Percentiles rank a stretch among this genome's conserved stretches.
phyloP scores from a whole-genome alignment of 768 basidiomycete species.

The Xanthoconium stramineum region DNA sequence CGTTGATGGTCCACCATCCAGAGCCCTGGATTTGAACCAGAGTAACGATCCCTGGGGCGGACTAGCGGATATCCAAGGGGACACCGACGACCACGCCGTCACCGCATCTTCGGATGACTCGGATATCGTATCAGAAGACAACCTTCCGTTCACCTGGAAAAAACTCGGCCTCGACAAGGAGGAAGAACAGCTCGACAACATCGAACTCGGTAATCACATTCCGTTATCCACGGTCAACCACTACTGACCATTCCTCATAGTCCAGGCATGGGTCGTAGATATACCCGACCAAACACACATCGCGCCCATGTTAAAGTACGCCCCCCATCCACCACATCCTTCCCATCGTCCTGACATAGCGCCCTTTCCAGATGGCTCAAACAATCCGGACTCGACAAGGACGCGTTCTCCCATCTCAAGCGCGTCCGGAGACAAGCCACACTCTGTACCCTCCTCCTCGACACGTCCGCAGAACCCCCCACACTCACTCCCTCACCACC shows the following conservation, averaged over 20 bases:
- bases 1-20: constrained; percentile 19
- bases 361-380: constrained; percentile 61
- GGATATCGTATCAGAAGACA: constrained; percentile 51
- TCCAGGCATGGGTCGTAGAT: constrained; percentile 75
- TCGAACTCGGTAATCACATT: constrained; percentile 36
- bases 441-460: constrained; percentile 55
- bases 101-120: constrained; percentile 25
- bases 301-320: constrained; percentile 61
- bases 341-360: not conserved
- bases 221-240: not conserved
- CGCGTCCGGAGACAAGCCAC: constrained; percentile 58
- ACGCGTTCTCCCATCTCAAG: constrained; percentile 70
- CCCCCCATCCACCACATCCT: not conserved
- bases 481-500: constrained; percentile 45
- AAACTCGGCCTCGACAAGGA: constrained; percentile 53
- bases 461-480: constrained; percentile 40
- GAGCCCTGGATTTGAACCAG: not conserved
- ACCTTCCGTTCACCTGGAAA: constrained; percentile 64
- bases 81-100: not conserved
- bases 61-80: constrained; percentile 6
- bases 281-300: constrained; percentile 60
- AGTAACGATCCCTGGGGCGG: constrained; percentile 4
- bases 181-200: constrained; percentile 58
- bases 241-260: constrained; percentile 34
- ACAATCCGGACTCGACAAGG: constrained; percentile 54